Percentiles rank a stretch among this genome's conserved stretches.
Conservation (phyloP, 2,329 filamentous ascomycete species). For the Colletotrichum eremochloae region DNA sequence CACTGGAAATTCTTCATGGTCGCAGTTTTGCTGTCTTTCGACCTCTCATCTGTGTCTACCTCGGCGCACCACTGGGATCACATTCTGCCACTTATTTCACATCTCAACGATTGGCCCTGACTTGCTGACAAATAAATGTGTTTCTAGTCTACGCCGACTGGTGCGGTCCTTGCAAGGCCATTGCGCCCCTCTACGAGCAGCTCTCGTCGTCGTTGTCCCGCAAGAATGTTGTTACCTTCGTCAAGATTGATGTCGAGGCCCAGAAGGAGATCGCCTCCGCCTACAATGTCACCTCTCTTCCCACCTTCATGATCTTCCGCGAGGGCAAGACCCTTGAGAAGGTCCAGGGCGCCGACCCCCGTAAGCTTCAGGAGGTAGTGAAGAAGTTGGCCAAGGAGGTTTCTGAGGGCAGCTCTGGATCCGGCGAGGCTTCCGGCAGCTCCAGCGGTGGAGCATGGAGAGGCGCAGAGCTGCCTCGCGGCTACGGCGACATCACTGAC, state of each 20-base stretch:
- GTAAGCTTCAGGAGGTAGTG: conserved; percentile 78
- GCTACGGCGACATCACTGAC: conserved; percentile 86
- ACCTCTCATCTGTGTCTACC: too few species aligned
- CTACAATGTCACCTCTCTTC: conserved; percentile 82
- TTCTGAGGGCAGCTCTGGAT: conserved; percentile 56
- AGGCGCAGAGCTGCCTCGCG: conserved; percentile 80
- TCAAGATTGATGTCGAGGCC: conserved; percentile 86
- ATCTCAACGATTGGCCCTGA: conserved; percentile 13
- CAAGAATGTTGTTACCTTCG: conserved; percentile 82
- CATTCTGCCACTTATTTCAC: neutral
- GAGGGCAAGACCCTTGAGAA: conserved; percentile 76
- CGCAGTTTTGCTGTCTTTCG: neutral
- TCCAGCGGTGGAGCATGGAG: conserved; percentile 72
- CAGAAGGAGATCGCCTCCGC: conserved; percentile 80
- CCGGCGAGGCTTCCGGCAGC: conserved; percentile 57
- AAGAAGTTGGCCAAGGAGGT: conserved; percentile 79
- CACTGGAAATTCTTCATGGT: neutral
- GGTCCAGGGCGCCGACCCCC: conserved; percentile 80
- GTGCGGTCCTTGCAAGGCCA: conserved; percentile 86
- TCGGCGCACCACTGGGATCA: too few species aligned
- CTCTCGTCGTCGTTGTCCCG: conserved; percentile 79
- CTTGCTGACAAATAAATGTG: conserved; percentile 47
- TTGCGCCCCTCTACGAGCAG: conserved; percentile 85
- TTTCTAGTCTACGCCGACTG: conserved; percentile 86
- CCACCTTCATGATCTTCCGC: conserved; percentile 93